phyloP scores from a whole-genome alignment of 179 eudicot genomes.

The Sideroxylon spinosum region DNA sequence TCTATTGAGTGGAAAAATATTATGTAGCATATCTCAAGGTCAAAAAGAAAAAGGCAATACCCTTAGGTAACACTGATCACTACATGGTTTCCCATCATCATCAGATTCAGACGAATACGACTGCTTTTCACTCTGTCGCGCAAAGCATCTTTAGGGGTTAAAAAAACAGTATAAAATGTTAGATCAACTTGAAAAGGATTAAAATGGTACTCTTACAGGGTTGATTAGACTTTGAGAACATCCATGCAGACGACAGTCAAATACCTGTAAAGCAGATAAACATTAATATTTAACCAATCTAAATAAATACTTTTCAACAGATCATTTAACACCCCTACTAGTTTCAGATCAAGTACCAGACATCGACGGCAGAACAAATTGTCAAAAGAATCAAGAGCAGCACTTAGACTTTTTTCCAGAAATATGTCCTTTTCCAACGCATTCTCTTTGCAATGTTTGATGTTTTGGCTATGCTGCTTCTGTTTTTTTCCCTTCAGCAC shows the following conservation, averaged over 20 bases:
- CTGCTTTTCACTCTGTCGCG: conserved; percentile 64
- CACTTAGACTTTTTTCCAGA: conserved; percentile 66
- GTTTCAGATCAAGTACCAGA: conserved; percentile 50
- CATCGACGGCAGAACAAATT: conserved; percentile 95
- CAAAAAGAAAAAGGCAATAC: conserved; percentile 34
- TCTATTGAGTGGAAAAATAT: not conserved
- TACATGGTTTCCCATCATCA: conserved; percentile 62
- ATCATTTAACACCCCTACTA: not conserved
- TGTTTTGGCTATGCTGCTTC: conserved; percentile 22
- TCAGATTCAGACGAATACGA: conserved; percentile 49
- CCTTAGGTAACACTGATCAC: conserved; percentile 79
- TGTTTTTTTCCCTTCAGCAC: conserved; percentile 49
- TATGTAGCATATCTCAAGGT: conserved; percentile 2
- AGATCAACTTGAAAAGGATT: not conserved
- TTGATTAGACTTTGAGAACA: conserved; percentile 63
- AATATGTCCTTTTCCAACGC: conserved; percentile 25
- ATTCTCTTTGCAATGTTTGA: conserved; percentile 21
- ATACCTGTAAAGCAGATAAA: conserved; percentile 46
- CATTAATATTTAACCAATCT: not conserved
- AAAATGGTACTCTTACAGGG: conserved; percentile 49
- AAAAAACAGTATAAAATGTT: conserved; percentile 5
- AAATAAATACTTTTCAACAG: not conserved
- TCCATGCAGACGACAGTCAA: conserved; percentile 94
- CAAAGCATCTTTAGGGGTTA: conserved; percentile 17
- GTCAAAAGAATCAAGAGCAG: conserved; percentile 84